phyloP scores from a whole-genome alignment of 1,284 basidiomycete species.

The Athelia sp. region DNA sequence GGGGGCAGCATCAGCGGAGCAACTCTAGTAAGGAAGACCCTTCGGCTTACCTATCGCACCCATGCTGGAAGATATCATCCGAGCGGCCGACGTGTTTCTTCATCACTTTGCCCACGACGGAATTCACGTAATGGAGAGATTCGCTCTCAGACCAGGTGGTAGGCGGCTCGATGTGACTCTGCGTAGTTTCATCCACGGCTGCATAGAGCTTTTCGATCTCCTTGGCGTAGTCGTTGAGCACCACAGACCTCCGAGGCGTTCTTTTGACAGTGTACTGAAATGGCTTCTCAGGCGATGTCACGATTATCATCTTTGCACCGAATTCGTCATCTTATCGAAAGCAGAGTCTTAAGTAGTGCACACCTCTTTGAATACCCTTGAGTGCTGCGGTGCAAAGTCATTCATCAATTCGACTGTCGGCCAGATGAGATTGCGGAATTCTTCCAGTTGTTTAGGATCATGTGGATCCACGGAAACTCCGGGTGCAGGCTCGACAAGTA shows the following conservation, averaged over 20 bases:
- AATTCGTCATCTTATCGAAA: no score
- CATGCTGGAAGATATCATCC: slow-evolving; percentile 33
- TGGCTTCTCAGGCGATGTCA: slow-evolving; percentile 22
- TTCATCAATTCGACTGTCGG: slow-evolving; percentile 33
- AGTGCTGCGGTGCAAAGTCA: slow-evolving; percentile 33
- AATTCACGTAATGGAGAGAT: slow-evolving; percentile 19
- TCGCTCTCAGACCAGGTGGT: slow-evolving; percentile 16
- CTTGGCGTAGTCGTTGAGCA: slow-evolving; percentile 20
- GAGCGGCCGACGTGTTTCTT: slow-evolving; percentile 18
- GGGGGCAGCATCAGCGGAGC: neutral
- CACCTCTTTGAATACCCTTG: slow-evolving; percentile 36
- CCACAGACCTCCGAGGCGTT: slow-evolving; percentile 20
- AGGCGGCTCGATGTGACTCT: slow-evolving; percentile 19
- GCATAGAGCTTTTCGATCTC: slow-evolving; percentile 27
- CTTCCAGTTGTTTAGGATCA: slow-evolving; percentile 15
- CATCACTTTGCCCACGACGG: slow-evolving; percentile 21
- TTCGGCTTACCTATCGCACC: slow-evolving; percentile 30
- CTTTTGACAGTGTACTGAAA: slow-evolving; percentile 25
- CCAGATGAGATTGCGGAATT: slow-evolving; percentile 24
- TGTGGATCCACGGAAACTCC: slow-evolving; percentile 17
- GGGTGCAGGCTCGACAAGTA: slow-evolving; percentile 22
- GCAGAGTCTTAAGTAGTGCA: neutral
- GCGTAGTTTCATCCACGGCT: slow-evolving; percentile 18
- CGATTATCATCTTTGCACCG: slow-evolving; percentile 28
- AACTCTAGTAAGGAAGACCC: neutral